Evolutionary conservation across 768 basidiomycete species (phyloP).

Genomic region (Hypholoma sublateritium): DNA sequence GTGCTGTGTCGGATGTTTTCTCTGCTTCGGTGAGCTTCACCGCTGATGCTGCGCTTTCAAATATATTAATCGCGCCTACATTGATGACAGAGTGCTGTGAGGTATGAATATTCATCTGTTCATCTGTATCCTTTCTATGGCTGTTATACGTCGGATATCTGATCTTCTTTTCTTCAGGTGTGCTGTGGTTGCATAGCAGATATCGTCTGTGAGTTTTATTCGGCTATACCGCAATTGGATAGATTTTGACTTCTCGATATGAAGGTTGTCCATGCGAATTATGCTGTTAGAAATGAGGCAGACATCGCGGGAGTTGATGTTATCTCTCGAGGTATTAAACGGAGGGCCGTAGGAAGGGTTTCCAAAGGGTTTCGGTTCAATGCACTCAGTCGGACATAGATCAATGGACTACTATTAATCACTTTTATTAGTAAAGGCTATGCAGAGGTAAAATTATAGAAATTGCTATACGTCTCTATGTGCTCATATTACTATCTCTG

Average conservation of each 20-base stretch:
- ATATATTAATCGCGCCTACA: background rate
- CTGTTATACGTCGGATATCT: background rate
- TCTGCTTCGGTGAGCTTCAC: slow-evolving; percentile 10
- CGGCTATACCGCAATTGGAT: background rate
- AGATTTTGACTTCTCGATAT: background rate
- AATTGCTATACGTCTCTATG: too few species aligned
- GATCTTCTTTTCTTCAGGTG: slow-evolving; percentile 1
- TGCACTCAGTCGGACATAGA: too few species aligned
- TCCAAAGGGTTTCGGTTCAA: too few species aligned
- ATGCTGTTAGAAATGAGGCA: background rate
- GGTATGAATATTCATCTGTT: background rate
- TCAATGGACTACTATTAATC: too few species aligned
- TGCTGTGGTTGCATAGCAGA: slow-evolving; percentile 15
- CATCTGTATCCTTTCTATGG: background rate
- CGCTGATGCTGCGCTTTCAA: background rate
- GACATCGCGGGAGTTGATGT: too few species aligned
- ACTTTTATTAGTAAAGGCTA: too few species aligned
- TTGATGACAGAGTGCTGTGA: background rate
- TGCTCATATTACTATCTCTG: too few species aligned
- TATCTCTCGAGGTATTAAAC: too few species aligned
- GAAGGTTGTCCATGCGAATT: background rate
- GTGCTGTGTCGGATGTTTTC: slow-evolving; percentile 8
- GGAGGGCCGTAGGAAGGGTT: too few species aligned
- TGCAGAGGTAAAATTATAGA: too few species aligned
- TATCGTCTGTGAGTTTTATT: slow-evolving; percentile 11